Evolutionary conservation across 163 green algal genomes (phyloP).

Genomic region (Chloromonas sp.): DNA sequence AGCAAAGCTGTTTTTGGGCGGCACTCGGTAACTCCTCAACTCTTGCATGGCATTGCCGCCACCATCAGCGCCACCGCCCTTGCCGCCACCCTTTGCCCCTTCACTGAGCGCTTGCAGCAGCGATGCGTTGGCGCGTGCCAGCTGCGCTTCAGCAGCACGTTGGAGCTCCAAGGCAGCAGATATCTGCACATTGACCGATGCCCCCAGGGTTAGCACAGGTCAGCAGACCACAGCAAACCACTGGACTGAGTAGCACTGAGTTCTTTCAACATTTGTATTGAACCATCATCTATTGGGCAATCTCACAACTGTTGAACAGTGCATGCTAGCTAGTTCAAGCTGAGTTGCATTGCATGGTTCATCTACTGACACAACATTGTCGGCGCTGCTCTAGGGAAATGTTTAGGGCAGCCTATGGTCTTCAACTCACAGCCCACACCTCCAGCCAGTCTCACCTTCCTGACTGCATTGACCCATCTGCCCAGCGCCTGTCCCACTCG

Average conservation of each 20-base stretch:
- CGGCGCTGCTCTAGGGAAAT: too few relatives aligned
- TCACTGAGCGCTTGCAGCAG: neutral
- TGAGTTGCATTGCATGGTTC: too few relatives aligned
- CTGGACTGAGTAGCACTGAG: too few relatives aligned
- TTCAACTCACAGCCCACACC: neutral
- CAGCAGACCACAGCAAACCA: neutral
- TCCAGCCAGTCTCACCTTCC: constrained; percentile 5
- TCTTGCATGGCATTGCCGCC: constrained; percentile 11
- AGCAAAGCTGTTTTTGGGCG: constrained; percentile 29
- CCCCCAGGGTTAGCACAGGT: neutral
- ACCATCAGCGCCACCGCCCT: neutral
- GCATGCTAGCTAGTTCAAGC: too few relatives aligned
- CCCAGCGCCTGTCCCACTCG: neutral
- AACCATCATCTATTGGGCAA: too few relatives aligned
- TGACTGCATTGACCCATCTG: constrained; percentile 10
- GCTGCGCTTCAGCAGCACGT: neutral
- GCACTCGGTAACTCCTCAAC: constrained; percentile 28
- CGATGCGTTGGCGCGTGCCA: neutral
- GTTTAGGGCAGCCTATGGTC: too few relatives aligned
- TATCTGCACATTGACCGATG: neutral
- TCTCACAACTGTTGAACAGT: too few relatives aligned
- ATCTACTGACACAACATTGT: too few relatives aligned
- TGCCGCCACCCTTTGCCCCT: neutral
- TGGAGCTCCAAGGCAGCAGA: neutral
- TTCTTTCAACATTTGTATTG: too few relatives aligned